Base-by-base conservation (phyloP, 1,284 basidiomycete genomes). In the Agroathelia rolfsii region DNA sequence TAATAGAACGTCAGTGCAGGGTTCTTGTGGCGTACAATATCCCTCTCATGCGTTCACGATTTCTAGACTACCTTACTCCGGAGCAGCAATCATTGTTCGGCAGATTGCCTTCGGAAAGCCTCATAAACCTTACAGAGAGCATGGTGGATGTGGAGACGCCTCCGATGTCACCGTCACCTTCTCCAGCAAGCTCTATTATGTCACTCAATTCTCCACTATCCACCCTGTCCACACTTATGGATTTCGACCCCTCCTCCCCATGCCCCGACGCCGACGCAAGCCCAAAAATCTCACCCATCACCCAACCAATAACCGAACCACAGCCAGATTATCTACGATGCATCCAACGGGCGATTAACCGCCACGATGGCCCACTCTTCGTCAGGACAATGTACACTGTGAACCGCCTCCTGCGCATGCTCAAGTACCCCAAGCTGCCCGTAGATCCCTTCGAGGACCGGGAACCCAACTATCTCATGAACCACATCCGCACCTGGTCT, bases 331-430 rank as follows among this genome's bases (percentile, higher is more conserved):
- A 74, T 34, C 63, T 83, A 13, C 67, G 73, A 25, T 56, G 66
- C 3, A 53, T 84, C 19, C 72, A 71, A 40, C 72, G 76, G 14
- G 77, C 81, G 7, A 70, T 81, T 26, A 61, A 73, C 46, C 59
- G 53, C 11, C 64, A 59, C 25, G 69, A 86, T 43, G 82, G 82
- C 0, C 79, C 78, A 0, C 56, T 73, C n/a, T 82, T 83, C 47
- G 41, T 78, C n/a, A 52, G 59, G 15, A 67, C 72, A 10, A 67
- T 85, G 43, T 51, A 61, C 29, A 57, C 52, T 0, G 67, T 83
- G 45, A 83, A 83, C 44, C 45, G 54, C 1, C 52, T 78, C 22
- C 52, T 86, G 7, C 69, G 66, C 22, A 45, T 46, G 2, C 58
- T 85, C 41, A 85, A 83, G 55, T 73, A 79, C 42, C 75, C 76